Base-by-base conservation (phyloP, 2,329 filamentous ascomycete species). In the Sporothrix globosa region DNA sequence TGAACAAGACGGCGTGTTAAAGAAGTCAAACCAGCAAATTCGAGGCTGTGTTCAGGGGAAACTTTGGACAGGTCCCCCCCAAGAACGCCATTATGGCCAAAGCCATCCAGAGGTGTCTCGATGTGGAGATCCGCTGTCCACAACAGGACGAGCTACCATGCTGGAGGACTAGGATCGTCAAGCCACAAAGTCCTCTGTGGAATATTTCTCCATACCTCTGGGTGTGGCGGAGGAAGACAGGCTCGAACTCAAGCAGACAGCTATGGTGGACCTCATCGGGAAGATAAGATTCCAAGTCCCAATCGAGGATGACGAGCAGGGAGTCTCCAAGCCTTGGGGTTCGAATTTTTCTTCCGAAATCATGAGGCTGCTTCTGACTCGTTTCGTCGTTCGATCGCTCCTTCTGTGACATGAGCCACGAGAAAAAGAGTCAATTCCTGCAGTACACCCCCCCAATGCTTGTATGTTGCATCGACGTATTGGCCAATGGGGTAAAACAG, bases 301-400 rank as follows among this genome's bases (percentile, higher is more conserved):
- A 39, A 14, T 46, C 39, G 58, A 63, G 58, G 39, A 63, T 46
- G 39, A 63, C 41, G 39, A 44, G 39, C n/a, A 46, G 11, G 39
- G 58, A 46, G 58, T 63, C 58, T 46, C 58, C 34, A 63, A 63
- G 19, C 19, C 17, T 50, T 50, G 34, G 34, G 34, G 34, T 34
- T 34, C 7, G 34, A 9, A 5, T 63, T 44, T 61, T 27, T 46
- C 30, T 39, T 46, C 39, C 58, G 58, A 27, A 14, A 48, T 50
- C 41, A 10, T 48, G 61, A 48, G 17, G 61, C 14, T 19, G 24
- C 46, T 65, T 48, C 24, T 21, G 7, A 46, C 60, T 65, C 24
- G 17, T 46, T 13, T 17, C 61, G 61, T 65, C 44, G 61, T 65
- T 65, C 61, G 61, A 65, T 65, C 61, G 61, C 61, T 50, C 17